Conservation (phyloP, 2,329 filamentous ascomycete species). For the Aquanectria penicillioides region DNA sequence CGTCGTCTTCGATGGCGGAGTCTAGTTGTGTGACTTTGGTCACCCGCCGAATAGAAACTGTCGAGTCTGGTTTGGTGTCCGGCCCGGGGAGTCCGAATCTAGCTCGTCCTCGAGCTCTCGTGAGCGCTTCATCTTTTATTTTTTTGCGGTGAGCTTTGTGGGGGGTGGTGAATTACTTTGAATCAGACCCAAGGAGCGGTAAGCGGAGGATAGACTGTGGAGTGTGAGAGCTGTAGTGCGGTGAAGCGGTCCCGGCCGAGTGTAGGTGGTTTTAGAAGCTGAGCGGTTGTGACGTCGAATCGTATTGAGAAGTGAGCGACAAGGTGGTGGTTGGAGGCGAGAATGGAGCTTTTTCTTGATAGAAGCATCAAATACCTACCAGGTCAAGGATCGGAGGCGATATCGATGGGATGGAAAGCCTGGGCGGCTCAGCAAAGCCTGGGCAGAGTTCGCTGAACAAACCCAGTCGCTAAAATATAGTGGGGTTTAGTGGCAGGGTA, state of each 20-base stretch:
- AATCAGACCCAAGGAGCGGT: slow-evolving; percentile 34
- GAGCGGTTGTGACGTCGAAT: no score
- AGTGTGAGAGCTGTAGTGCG: no score
- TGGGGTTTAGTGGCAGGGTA: slow-evolving; percentile 10
- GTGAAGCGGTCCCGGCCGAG: slow-evolving; percentile 1
- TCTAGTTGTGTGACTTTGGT: slow-evolving; percentile 72
- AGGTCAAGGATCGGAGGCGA: slow-evolving; percentile 10
- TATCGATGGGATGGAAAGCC: slow-evolving; percentile 6
- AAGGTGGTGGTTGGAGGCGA: not conserved
- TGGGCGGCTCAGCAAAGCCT: not conserved
- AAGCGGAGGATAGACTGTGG: slow-evolving; percentile 35
- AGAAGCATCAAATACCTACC: not conserved
- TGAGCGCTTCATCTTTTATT: slow-evolving; percentile 68
- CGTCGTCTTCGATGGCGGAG: slow-evolving; percentile 46
- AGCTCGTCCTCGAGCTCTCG: slow-evolving; percentile 64
- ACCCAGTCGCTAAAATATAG: slow-evolving; percentile 15
- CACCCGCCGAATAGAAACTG: slow-evolving; percentile 42
- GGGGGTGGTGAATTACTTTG: slow-evolving; percentile 41
- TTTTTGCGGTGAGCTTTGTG: slow-evolving; percentile 42
- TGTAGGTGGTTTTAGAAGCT: not conserved
- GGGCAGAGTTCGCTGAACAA: not conserved
- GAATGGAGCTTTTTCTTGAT: not conserved
- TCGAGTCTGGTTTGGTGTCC: slow-evolving; percentile 25
- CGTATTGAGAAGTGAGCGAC: no score
- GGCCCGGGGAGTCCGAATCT: slow-evolving; percentile 43